Base-by-base conservation (phyloP, 2,329 filamentous ascomycete genomes). In the Thielaviopsis euricoi region DNA sequence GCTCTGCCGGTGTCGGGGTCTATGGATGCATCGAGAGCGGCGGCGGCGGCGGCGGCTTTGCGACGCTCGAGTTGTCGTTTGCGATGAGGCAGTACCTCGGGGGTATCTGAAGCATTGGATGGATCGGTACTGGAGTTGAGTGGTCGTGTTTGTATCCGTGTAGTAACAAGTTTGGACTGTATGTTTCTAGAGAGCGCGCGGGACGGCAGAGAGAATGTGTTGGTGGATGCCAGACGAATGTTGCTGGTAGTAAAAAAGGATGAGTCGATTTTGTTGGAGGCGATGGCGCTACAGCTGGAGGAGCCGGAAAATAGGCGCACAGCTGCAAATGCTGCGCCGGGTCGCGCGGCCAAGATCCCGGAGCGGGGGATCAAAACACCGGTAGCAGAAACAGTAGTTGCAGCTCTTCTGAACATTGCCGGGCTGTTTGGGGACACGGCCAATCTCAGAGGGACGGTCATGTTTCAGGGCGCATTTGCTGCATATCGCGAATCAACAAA, bases 11-110 rank as follows among this genome's bases (percentile, higher is more conserved):
- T 50, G 25, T 58, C 55, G 7, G 37, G 37, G 17, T 43, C 37
- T 43, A 43, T 50, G 9, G 61, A 53, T 0, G 48, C 62, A 6
- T 60, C 55, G 25, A 56, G 48, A 33, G 55, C 23, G 17, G 15
- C 23, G 19, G 26, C 12, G 21, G 55, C 55, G 23, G 57, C 50
- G 1, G 61, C 56, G 22, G 61, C 58, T 37, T 57, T 52, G 22
- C 59, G 60, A 19, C 60, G 58, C 25, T 59, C 57, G 10, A 59
- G 40, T 49, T 62, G 61, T 19, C 61, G 61, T 40, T 60, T 58
- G 13, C 61, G 55, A 40, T 62, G 61, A 10, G 61, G 60, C 6
- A 25, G 54, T 4, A 61, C 52, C 9, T 57, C 53, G 9, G 53
- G 5, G 15, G 22, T 22, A 25, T 49, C 23, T 10, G 49, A 46